Conservation (phyloP, 1,284 basidiomycete species). For the Pseudozyma sp. region DNA sequence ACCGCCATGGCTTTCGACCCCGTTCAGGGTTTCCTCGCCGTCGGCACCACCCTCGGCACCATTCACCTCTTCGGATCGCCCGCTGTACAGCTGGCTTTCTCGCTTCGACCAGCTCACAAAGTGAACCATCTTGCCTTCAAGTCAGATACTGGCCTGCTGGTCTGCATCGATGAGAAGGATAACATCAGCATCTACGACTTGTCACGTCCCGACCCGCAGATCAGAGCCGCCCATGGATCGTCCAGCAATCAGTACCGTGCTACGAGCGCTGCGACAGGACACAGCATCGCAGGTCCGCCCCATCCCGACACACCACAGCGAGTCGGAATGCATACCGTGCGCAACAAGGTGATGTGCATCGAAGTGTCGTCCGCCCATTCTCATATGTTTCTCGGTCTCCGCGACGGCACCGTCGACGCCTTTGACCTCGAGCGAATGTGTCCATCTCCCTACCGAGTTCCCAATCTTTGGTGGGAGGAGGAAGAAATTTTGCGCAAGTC, state of each 20-base stretch:
- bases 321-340: constrained; percentile 52
- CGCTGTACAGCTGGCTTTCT: constrained; percentile 74
- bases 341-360: constrained; percentile 72
- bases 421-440: constrained; percentile 69
- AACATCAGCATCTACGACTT: constrained; percentile 79
- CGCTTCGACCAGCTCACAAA: constrained; percentile 72
- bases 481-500: constrained; percentile 75
- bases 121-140: constrained; percentile 78
- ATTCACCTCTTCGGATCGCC: constrained; percentile 78
- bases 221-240: constrained; percentile 41
- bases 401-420: constrained; percentile 70
- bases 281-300: constrained; percentile 46
- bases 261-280: constrained; percentile 33
- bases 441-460: constrained; percentile 65
- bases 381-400: constrained; percentile 75
- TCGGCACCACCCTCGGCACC: constrained; percentile 74
- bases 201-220: constrained; percentile 70
- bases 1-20: constrained; percentile 66
- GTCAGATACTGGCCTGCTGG: constrained; percentile 73
- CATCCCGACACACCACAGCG: constrained; percentile 58
- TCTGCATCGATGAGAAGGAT: constrained; percentile 78
- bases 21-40: constrained; percentile 75
- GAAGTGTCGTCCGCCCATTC: constrained; percentile 79
- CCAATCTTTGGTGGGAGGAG: constrained; percentile 78
- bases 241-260: constrained; percentile 45